Conservation (phyloP, 106 monocot species). For the Amphibolis antarctica region DNA sequence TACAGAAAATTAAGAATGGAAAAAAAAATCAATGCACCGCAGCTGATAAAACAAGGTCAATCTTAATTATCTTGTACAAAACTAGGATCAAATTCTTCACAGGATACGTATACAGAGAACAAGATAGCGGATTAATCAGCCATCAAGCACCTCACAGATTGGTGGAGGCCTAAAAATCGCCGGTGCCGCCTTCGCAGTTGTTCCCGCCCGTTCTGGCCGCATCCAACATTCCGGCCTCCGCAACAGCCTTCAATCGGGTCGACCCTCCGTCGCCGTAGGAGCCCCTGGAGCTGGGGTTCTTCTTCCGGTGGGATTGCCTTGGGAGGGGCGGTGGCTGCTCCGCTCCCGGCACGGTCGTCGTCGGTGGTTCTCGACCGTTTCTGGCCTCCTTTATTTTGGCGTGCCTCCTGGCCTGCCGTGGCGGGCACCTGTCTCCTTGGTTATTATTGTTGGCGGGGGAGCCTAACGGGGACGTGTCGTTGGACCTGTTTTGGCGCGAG, state of each 20-base stretch:
- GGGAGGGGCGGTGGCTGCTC: background rate
- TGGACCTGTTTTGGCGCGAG: background rate
- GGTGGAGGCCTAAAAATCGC: too few species aligned
- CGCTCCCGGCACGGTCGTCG: too few species aligned
- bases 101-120: too few species aligned
- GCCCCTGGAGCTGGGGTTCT: background rate
- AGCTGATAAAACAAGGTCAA: too few species aligned
- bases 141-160: too few species aligned
- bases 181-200: background rate
- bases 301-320: slow-evolving; percentile 3
- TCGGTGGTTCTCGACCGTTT: background rate
- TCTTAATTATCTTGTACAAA: too few species aligned
- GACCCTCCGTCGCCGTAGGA: background rate
- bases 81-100: too few species aligned
- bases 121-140: too few species aligned
- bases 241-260: background rate
- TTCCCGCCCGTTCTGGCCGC: background rate
- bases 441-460: background rate
- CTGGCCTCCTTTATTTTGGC: background rate
- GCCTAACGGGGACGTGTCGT: background rate
- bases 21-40: too few species aligned
- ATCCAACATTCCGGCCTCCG: background rate
- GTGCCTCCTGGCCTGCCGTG: background rate
- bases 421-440: background rate
- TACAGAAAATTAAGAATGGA: too few species aligned